A percentile compares a stretch with the other conserved stretches of the same genome.
phyloP scores from a whole-genome alignment of 2,329 filamentous ascomycete species.

The Ophiostoma ulmi region DNA sequence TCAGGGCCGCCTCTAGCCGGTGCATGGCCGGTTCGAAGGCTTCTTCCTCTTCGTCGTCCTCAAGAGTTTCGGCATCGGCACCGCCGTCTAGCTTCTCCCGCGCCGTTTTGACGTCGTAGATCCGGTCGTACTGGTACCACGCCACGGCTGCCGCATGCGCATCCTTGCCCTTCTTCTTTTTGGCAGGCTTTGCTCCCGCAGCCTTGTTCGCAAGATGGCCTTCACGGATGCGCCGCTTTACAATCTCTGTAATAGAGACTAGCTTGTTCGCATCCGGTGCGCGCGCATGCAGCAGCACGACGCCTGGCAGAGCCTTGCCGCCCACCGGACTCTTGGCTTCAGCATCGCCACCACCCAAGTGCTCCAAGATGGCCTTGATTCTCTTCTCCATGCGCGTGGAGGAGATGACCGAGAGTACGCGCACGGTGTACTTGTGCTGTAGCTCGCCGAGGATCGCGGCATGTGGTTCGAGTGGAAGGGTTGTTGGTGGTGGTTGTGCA shows the following conservation, averaged over 20 bases:
- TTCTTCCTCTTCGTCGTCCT: slow-evolving; percentile 33
- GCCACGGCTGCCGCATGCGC: neutral
- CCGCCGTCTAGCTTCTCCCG: slow-evolving; percentile 27
- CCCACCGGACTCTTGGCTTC: slow-evolving; percentile 24
- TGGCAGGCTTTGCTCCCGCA: neutral
- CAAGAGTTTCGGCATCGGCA: slow-evolving; percentile 27
- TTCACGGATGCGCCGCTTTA: slow-evolving; percentile 51
- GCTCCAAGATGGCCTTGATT: slow-evolving; percentile 42
- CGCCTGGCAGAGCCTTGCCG: slow-evolving; percentile 29
- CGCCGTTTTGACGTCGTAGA: slow-evolving; percentile 44
- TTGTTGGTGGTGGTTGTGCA: slow-evolving; percentile 25
- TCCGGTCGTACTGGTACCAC: slow-evolving; percentile 55
- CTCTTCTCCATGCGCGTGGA: slow-evolving; percentile 56
- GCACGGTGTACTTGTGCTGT: slow-evolving; percentile 45
- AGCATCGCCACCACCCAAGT: slow-evolving; percentile 35
- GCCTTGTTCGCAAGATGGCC: slow-evolving; percentile 26
- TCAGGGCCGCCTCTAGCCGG: slow-evolving; percentile 48
- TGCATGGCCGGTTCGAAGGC: slow-evolving; percentile 54
- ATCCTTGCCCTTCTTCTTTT: slow-evolving; percentile 9
- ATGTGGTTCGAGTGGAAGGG: slow-evolving; percentile 36
- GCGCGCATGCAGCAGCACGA: slow-evolving; percentile 49
- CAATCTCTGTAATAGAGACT: slow-evolving; percentile 62
- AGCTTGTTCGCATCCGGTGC: slow-evolving; percentile 56
- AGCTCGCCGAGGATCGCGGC: slow-evolving; percentile 43
- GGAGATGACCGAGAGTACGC: slow-evolving; percentile 52